Conservation (phyloP, 2,329 filamentous ascomycete species). For the Fusarium guadeloupense region DNA sequence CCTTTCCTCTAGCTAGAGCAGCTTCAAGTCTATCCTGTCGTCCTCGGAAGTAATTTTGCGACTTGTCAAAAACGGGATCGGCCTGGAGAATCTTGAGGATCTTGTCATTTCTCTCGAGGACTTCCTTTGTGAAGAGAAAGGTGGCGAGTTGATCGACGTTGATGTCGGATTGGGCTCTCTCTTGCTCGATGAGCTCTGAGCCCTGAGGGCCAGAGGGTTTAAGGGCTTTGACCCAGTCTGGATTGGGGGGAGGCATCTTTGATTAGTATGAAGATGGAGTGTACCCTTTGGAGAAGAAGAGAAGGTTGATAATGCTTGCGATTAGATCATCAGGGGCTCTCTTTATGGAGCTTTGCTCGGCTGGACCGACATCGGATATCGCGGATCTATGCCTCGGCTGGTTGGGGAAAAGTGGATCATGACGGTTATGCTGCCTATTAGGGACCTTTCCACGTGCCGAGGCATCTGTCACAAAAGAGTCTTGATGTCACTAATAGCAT, state of each 20-base stretch:
- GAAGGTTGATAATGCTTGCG: background rate
- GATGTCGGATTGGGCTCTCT: constrained; percentile 73
- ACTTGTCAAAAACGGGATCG: constrained; percentile 80
- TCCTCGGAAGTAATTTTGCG: constrained; percentile 78
- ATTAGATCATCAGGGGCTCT: constrained; percentile 1
- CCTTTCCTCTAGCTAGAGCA: constrained; percentile 75
- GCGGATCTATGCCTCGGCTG: constrained; percentile 28
- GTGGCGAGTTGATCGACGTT: constrained; percentile 72
- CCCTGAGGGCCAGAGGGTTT: constrained; percentile 69
- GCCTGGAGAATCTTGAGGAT: constrained; percentile 71
- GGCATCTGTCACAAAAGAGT: background rate
- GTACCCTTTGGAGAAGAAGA: background rate
- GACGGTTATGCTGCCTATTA: background rate
- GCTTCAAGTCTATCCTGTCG: constrained; percentile 74
- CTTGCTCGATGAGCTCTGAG: constrained; percentile 72
- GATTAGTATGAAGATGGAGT: background rate
- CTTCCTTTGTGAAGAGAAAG: constrained; percentile 74
- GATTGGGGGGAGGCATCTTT: constrained; percentile 43
- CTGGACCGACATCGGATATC: constrained; percentile 25
- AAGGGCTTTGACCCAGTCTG: constrained; percentile 49
- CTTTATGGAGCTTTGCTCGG: constrained; percentile 25
- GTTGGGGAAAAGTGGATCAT: constrained; percentile 11
- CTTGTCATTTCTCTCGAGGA: constrained; percentile 66
- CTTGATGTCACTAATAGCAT: background rate
- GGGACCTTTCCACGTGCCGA: background rate